A percentile compares a stretch with the other conserved stretches of the same genome.
These are phyloP conservation scores for Citrus glauca DNA, from an alignment of 345 rosid species.

Conservation along the genomic window DNA sequence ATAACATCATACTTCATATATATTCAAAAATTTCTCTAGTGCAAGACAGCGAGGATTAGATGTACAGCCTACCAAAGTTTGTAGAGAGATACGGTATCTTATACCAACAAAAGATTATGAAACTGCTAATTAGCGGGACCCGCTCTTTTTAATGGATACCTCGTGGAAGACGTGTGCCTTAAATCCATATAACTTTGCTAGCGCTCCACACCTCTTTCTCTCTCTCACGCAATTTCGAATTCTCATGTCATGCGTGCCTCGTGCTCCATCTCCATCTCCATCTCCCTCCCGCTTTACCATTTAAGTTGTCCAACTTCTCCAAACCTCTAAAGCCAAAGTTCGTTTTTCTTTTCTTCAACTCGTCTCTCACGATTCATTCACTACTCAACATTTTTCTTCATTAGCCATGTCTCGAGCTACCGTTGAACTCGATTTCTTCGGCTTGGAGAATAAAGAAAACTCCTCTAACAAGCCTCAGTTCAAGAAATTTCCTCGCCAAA, in stretches of 20 bases:
- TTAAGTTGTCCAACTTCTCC: neutral
- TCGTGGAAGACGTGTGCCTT: constrained; percentile 14
- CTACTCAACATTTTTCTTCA: neutral
- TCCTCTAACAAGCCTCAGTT: constrained; percentile 42
- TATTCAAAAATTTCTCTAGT: too few relatives aligned
- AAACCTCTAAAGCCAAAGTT: neutral
- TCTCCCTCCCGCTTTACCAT: constrained; percentile 1
- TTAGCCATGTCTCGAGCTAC: constrained; percentile 44
- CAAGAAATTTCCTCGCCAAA: constrained; percentile 47
- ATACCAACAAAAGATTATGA: neutral
- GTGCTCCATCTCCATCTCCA: constrained; percentile 10
- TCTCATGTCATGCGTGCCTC: constrained; percentile 17
- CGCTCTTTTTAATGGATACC: neutral
- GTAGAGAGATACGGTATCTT: neutral
- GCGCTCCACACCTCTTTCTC: too few relatives aligned
- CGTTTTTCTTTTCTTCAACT: too few relatives aligned
- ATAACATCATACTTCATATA: fast-evolving
- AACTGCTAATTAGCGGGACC: neutral
- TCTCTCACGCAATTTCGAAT: neutral
- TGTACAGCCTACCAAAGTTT: too few relatives aligned
- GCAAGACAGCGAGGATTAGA: too few relatives aligned
- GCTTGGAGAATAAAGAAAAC: constrained; percentile 40
- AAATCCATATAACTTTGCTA: too few relatives aligned
- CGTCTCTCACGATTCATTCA: too few relatives aligned
- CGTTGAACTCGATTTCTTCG: constrained; percentile 70